Evolutionary conservation across 176 grass and related monocot species (phyloP).

Genomic region (Aegilops tauschii): DNA sequence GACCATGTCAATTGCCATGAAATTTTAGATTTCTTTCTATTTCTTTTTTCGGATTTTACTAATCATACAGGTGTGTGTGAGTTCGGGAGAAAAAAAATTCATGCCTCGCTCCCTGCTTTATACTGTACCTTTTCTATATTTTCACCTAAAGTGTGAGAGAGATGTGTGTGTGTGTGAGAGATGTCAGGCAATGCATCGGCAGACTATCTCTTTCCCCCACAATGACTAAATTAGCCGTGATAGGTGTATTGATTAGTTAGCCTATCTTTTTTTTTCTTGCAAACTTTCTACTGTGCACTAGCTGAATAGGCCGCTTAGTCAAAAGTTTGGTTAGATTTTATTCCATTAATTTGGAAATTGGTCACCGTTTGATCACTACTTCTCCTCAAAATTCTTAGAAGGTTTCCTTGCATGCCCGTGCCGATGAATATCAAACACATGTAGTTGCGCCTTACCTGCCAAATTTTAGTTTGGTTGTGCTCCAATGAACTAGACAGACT

Average conservation of each 20-base stretch:
- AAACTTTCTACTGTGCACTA: background rate
- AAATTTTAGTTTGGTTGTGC: constrained; percentile 22
- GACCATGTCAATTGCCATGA: too few relatives aligned
- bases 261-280: background rate
- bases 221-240: constrained; percentile 21
- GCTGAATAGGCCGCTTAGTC: background rate
- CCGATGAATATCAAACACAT: background rate
- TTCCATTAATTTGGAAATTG: background rate
- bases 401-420: background rate
- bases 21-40: too few relatives aligned
- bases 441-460: constrained; percentile 24
- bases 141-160: too few relatives aligned
- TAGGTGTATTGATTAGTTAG: constrained; percentile 11
- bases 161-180: too few relatives aligned
- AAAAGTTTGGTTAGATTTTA: constrained; percentile 30
- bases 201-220: background rate
- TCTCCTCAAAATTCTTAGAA: background rate
- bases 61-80: too few relatives aligned
- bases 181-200: too few relatives aligned
- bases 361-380: background rate
- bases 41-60: too few relatives aligned
- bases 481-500: constrained; percentile 5
- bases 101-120: too few relatives aligned
- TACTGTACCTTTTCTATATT: too few relatives aligned
- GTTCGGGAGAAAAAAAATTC: too few relatives aligned